Evolutionary conservation across 257 asterid species (phyloP).

Genomic region (Nemophila menziesii): DNA sequence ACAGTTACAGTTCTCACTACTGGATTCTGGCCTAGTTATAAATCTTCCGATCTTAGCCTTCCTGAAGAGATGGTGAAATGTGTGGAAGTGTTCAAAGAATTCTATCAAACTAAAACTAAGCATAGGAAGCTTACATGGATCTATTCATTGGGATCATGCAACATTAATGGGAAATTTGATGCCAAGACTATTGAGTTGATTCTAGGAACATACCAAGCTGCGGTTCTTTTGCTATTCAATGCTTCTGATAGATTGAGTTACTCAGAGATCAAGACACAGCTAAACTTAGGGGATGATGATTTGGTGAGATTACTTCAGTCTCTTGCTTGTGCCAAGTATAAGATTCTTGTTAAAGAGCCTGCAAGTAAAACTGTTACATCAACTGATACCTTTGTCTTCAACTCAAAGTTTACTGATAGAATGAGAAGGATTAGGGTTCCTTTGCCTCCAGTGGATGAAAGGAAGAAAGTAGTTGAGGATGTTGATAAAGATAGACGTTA

Average conservation of each 20-base stretch:
- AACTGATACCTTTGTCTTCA: constrained; percentile 77
- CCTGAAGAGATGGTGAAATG: constrained; percentile 97
- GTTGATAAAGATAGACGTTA: constrained; percentile 96
- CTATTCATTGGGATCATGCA: constrained; percentile 94
- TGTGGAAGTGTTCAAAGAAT: constrained; percentile 85
- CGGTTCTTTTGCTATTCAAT: constrained; percentile 75
- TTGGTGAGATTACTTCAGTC: constrained; percentile 92
- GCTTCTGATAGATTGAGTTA: constrained; percentile 79
- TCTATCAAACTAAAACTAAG: constrained; percentile 96
- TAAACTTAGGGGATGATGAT: constrained; percentile 87
- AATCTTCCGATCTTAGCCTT: constrained; percentile 90
- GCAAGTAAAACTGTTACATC: constrained; percentile 69
- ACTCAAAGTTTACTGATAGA: constrained; percentile 85
- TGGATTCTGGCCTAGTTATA: constrained; percentile 99
- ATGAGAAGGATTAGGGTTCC: constrained; percentile 98
- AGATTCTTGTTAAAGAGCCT: constrained; percentile 86
- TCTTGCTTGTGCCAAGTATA: constrained; percentile 94
- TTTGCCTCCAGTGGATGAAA: constrained; percentile 97
- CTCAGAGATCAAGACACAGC: constrained; percentile 78
- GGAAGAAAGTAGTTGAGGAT: constrained; percentile 93
- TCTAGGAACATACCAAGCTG: constrained; percentile 97
- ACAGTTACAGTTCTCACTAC: constrained; percentile 96
- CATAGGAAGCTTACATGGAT: constrained; percentile 94
- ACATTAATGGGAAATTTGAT: constrained; percentile 82
- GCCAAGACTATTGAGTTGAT: constrained; percentile 78